Conservation (phyloP, 2,329 filamentous ascomycete species). For the Arthrobotrys sphaeroides region DNA sequence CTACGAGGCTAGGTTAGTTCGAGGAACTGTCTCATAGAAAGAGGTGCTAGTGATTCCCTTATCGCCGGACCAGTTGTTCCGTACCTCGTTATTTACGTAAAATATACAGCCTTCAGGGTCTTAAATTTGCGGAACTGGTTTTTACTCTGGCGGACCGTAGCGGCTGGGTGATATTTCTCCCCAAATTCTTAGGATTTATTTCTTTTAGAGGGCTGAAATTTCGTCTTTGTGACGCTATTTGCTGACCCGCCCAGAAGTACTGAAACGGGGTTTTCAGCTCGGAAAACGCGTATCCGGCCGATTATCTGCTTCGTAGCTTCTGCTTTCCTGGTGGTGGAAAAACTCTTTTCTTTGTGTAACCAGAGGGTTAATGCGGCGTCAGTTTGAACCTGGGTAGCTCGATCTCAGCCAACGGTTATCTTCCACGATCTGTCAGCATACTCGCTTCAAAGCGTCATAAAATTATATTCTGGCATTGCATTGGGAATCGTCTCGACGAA, state of each 20-base stretch:
- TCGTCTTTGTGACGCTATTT: not conserved
- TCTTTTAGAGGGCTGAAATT: not conserved
- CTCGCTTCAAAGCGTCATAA: not conserved
- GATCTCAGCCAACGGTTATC: not conserved
- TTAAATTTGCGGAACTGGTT: not conserved
- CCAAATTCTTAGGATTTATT: not conserved
- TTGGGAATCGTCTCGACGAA: constrained; percentile 29
- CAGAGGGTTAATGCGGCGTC: not conserved
- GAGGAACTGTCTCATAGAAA: not conserved
- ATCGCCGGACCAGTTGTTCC: not conserved
- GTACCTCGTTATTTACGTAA: constrained; percentile 4
- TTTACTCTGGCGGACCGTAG: not conserved
- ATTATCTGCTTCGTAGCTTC: constrained; percentile 1
- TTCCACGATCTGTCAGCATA: not conserved
- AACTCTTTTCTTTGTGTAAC: constrained; percentile 40
- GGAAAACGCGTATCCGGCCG: constrained; percentile 11
- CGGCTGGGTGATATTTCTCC: too few species aligned
- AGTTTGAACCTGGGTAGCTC: not conserved
- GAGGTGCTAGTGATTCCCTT: not conserved
- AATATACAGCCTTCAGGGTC: not conserved
- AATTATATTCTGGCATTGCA: not conserved
- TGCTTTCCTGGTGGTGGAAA: constrained; percentile 4
- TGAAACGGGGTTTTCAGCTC: not conserved
- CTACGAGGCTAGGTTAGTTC: not conserved
- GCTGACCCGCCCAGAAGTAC: not conserved